Evolutionary conservation across 495 filamentous ascomycete genomes (phyloP), one percentile per base, ranked within the genome.

Genomic region (Xylaria cubensis): DNA sequence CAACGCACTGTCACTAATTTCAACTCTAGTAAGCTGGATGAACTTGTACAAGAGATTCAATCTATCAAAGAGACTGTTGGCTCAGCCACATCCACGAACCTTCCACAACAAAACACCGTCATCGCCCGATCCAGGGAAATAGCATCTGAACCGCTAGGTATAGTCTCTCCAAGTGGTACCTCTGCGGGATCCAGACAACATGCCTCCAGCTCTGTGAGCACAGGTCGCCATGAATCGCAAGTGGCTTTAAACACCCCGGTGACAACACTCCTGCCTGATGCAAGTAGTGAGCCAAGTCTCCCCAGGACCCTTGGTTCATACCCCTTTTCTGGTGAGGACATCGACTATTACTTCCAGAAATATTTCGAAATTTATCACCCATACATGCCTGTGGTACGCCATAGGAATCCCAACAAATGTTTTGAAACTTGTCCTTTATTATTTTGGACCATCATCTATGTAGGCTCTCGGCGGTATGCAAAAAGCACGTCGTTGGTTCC

Each of bases 261-360:
- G 19, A 76, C 72, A 29, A 73, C 68, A 15, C 55, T 71, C 26
- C 44, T 41, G 10, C 72, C 66, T 6, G 55, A 46, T 48, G 69
- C 64, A 7, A 24, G 55, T 13, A 48, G 58, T 15, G 73, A 76
- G 36, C 75, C 75, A 4, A 71, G 69, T 24, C 75, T 77, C 9
- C 78, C 82, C 10, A 77, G 83, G 72, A 82, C 82, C 8, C 75
- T 85, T 6, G 80, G 80, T 2, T 84, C 82, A n/a, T 80, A 81
- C 12, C 81, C 83, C 34, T 84, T 85, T 64, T 83, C 83, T 8
- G 82, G 83, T 2, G 82, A 83, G 13, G 83, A 85, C 51, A 82
- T 85, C 44, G 78, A 82, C 67, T 84, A 83, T 65, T 85, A 85
- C 62, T 85, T 84, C 72, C 79, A 82, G 29, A 83, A 83, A 77